Base-by-base conservation (phyloP, 1,284 basidiomycete species). In the Moesziomyces sp. region DNA sequence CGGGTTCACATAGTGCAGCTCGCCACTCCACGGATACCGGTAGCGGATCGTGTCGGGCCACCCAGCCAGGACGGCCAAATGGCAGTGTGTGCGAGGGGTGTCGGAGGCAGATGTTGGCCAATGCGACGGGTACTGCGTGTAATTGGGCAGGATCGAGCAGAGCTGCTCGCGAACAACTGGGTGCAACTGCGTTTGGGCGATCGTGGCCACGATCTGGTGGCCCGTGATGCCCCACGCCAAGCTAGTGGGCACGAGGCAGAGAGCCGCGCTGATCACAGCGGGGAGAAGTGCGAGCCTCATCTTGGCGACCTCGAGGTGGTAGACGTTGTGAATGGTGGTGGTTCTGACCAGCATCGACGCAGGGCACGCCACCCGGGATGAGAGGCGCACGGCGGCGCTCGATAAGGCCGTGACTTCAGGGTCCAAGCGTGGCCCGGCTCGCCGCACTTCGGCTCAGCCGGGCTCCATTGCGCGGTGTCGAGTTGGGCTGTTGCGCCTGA, bases 121-220 rank as follows among this genome's bases (percentile, higher is more conserved):
- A 26, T 58, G 35, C 5, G 69, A 73, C 1, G 64, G 58, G 26
- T 73, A 76, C 9, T 52, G 61, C 9, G 83, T 78, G 56, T 66
- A 83, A 10, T 72, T 48, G 61, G 89, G 89, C 70, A 95, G 89
- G 61, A 88, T 86, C 16, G 74, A 84, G 78, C 92, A 94, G 53
- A 97, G 86, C 46, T 87, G 87, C 9, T 89, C 87, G 55, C 91
- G 87, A 1, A 92, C 91, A 3, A 86, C 86, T 0, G 92, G 92
- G 80, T 93, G 89, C 5, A 97, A 88, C 83, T 96, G 90, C 58
- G 94, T 92, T 84, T 97, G 92, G 0, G 94, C 94, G 60, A 97
- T 93, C 6, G 93, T 94, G 2, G 93, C 94, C 1, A 94, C 89
- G 48, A 96, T 91, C 86, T 95, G 91, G 77, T 97, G 94, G 16